These are phyloP conservation scores for Boletus rufocinnamomeus DNA, from an alignment of 768 basidiomycete species.

Conservation along the genomic window DNA sequence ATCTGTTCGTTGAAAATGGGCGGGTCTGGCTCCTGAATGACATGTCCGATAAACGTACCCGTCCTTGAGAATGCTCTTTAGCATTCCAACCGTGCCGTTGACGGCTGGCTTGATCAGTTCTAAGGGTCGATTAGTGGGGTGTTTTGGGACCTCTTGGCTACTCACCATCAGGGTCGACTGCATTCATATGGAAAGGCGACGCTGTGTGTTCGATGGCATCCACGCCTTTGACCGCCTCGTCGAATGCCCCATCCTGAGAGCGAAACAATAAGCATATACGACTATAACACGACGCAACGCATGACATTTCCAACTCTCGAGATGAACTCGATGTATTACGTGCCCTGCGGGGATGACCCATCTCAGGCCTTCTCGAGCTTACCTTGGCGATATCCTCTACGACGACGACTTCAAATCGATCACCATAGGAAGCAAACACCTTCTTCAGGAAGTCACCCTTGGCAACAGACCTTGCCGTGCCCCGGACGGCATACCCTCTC, in stretches of 20 bases:
- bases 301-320: not conserved
- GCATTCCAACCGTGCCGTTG: conserved; percentile 63
- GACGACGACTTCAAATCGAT: conserved; percentile 62
- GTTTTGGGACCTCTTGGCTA: not conserved
- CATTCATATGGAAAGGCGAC: conserved; percentile 56
- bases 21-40: not conserved
- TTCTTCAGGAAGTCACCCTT: conserved; percentile 62
- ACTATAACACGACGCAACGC: not conserved
- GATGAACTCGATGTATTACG: too few relatives aligned
- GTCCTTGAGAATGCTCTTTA: conserved; percentile 58
- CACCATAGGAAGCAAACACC: conserved; percentile 53
- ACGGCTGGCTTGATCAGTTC: conserved; percentile 73
- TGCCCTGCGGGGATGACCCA: not conserved
- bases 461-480: conserved; percentile 61
- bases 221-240: conserved; percentile 75
- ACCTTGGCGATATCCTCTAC: conserved; percentile 70
- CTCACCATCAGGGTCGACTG: conserved; percentile 45
- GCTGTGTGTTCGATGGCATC: conserved; percentile 73
- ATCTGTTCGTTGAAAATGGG: conserved; percentile 7
- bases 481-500: conserved; percentile 62
- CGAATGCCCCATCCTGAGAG: conserved; percentile 65
- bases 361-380: conserved; percentile 4
- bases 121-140: conserved; percentile 21
- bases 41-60: conserved; percentile 36
- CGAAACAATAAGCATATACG: not conserved